These are phyloP conservation scores for Kockiozyma suomiensis DNA, from an alignment of 805 yeast species.

Conservation along the genomic window DNA sequence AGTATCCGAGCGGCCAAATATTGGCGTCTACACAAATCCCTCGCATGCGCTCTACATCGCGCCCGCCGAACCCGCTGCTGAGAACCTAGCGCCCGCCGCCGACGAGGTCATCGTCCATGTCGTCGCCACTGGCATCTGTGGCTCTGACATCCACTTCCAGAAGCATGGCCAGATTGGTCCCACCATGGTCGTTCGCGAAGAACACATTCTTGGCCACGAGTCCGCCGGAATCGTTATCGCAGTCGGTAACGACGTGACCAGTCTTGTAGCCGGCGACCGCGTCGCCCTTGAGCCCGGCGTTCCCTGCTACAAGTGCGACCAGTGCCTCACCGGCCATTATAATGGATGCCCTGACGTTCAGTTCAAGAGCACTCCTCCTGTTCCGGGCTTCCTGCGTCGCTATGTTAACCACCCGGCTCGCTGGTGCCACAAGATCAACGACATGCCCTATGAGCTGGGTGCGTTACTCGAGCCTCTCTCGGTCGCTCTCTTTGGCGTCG, in stretches of 20 bases:
- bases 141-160: slow-evolving; percentile 72
- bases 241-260: slow-evolving; percentile 53
- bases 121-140: slow-evolving; percentile 72
- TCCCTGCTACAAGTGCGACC: slow-evolving; percentile 50
- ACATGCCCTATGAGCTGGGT: slow-evolving; percentile 55
- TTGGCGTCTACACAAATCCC: slow-evolving; percentile 33
- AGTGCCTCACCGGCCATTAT: slow-evolving; percentile 43
- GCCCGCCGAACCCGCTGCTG: slow-evolving; percentile 22
- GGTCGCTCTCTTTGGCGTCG: slow-evolving; percentile 58
- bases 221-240: slow-evolving; percentile 56
- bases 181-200: slow-evolving; percentile 60
- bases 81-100: slow-evolving; percentile 40
- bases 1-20: slow-evolving; percentile 18
- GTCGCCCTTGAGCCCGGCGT: slow-evolving; percentile 51
- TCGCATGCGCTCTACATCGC: slow-evolving; percentile 30
- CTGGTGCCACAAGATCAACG: slow-evolving; percentile 44
- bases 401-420: slow-evolving; percentile 45
- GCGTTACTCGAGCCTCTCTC: slow-evolving; percentile 59
- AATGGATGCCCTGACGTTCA: slow-evolving; percentile 45
- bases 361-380: slow-evolving; percentile 47
- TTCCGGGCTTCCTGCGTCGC: slow-evolving; percentile 43
- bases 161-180: slow-evolving; percentile 63
- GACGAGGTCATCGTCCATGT: slow-evolving; percentile 58
- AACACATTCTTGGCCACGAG: slow-evolving; percentile 62
- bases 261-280: slow-evolving; percentile 55